Percentiles rank a stretch among this genome's conserved stretches.
These are phyloP conservation scores for Pleurotus djamor DNA, from an alignment of 768 basidiomycete species.

Conservation along the genomic window DNA sequence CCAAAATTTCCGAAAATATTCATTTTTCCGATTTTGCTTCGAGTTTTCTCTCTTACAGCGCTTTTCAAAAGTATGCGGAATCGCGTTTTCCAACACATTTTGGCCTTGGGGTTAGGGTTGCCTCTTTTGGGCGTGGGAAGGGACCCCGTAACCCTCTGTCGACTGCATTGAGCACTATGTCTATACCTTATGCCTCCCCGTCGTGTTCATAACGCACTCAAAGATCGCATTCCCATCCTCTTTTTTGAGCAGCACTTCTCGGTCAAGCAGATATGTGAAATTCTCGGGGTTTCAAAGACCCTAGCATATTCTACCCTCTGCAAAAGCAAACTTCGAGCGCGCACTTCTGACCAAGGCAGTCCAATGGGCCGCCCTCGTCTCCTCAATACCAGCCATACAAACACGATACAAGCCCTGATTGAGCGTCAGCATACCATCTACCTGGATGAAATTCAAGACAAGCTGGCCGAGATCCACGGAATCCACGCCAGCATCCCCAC, in stretches of 20 bases:
- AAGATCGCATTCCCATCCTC: slow-evolving; percentile 15
- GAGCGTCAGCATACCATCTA: slow-evolving; percentile 8
- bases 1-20: too few species aligned
- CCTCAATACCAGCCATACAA: slow-evolving; percentile 6
- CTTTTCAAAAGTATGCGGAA: neutral
- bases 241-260: slow-evolving; percentile 7
- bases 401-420: slow-evolving; percentile 5
- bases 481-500: neutral
- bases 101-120: neutral
- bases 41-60: neutral
- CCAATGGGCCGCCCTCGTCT: neutral
- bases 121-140: neutral
- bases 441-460: slow-evolving; percentile 2
- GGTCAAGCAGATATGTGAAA: slow-evolving; percentile 15
- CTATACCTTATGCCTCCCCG: neutral
- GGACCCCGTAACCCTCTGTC: neutral
- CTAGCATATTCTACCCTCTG: slow-evolving; percentile 9
- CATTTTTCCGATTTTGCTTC: too few species aligned
- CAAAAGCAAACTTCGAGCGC: neutral
- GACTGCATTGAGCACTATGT: too few species aligned
- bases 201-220: slow-evolving; percentile 8
- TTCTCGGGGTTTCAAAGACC: slow-evolving; percentile 17
- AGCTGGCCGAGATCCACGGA: neutral
- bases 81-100: neutral
- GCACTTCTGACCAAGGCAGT: too few species aligned